These are phyloP conservation scores for Hyaloperonospora arabidopsidis DNA, from an alignment of 352 stramenopile species.

Conservation along the genomic window DNA sequence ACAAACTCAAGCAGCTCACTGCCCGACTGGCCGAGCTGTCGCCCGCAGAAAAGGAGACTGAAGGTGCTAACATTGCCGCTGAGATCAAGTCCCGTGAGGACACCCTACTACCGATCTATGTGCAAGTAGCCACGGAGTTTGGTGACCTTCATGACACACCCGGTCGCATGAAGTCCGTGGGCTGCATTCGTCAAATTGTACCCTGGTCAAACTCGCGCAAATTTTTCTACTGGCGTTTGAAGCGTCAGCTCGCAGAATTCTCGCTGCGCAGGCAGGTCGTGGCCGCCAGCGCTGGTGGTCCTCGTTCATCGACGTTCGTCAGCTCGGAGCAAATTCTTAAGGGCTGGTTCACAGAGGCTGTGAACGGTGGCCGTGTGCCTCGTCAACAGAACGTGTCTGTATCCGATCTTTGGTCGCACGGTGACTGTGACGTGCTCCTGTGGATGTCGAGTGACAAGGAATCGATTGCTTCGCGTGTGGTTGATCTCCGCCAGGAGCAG, in stretches of 20 bases:
- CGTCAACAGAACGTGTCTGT: conserved; percentile 57
- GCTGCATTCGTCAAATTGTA: conserved; percentile 95
- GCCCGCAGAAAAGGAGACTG: conserved; percentile 38
- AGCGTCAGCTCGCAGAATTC: conserved; percentile 96
- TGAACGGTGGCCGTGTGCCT: conserved; percentile 64
- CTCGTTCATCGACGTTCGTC: conserved; percentile 38
- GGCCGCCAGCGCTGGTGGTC: conserved; percentile 23
- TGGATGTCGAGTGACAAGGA: conserved; percentile 77
- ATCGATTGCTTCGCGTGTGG: conserved; percentile 57
- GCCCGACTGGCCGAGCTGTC: conserved; percentile 47
- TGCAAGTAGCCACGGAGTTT: conserved; percentile 98
- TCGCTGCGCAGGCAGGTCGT: conserved; percentile 68
- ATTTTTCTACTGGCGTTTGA: conserved; percentile 99
- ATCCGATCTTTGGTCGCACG: conserved; percentile 50
- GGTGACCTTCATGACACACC: conserved; percentile 99
- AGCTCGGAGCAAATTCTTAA: conserved; percentile 55
- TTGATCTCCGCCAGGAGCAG: conserved; percentile 51
- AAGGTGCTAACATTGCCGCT: conserved; percentile 58
- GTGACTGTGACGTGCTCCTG: conserved; percentile 75
- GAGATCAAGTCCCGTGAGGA: conserved; percentile 92
- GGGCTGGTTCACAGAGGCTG: conserved; percentile 75
- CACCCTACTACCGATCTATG: conserved; percentile 93
- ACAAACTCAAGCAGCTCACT: conserved; percentile 85
- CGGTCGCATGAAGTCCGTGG: conserved; percentile 98
- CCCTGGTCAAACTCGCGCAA: conserved; percentile 90